Evolutionary conservation across 2,329 filamentous ascomycete species (phyloP).

Genomic region (Trichoderma citrinoviride): DNA sequence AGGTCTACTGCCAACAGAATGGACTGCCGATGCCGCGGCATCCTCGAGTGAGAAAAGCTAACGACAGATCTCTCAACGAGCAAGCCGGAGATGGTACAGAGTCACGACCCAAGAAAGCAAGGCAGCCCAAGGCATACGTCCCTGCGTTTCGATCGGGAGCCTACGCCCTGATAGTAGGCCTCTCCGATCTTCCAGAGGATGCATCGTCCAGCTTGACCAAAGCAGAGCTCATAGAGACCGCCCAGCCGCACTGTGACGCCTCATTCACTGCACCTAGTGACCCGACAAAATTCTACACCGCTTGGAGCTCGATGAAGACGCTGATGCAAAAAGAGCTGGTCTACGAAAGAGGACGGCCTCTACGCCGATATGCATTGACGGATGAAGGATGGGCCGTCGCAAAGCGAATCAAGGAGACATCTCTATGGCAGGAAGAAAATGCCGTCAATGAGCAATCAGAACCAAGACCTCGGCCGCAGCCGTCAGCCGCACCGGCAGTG

Average conservation of each 20-base stretch:
- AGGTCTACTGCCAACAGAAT: constrained; percentile 63
- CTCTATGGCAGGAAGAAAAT: constrained; percentile 35
- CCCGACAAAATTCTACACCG: constrained; percentile 69
- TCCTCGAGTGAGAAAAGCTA: constrained; percentile 45
- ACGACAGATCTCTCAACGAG: constrained; percentile 30
- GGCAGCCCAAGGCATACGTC: constrained; percentile 65
- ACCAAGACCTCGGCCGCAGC: background rate
- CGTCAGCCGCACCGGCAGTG: background rate
- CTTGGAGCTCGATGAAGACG: constrained; percentile 81
- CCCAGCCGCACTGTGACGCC: constrained; percentile 69
- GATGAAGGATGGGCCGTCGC: constrained; percentile 78
- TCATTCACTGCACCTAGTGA: constrained; percentile 69
- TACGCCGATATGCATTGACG: constrained; percentile 66
- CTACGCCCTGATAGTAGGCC: constrained; percentile 68
- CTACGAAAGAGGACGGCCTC: constrained; percentile 65
- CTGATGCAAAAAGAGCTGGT: constrained; percentile 71
- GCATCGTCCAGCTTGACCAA: constrained; percentile 60
- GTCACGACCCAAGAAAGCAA: constrained; percentile 47
- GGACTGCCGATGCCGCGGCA: constrained; percentile 65
- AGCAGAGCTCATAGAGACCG: constrained; percentile 62
- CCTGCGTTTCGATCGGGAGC: constrained; percentile 69
- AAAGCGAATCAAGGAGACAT: constrained; percentile 57
- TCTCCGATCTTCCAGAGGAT: constrained; percentile 59
- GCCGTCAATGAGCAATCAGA: constrained; percentile 18
- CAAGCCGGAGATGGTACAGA: constrained; percentile 39